Base-by-base conservation (phyloP, 441 rosid genomes). In the Populus hybrid region DNA sequence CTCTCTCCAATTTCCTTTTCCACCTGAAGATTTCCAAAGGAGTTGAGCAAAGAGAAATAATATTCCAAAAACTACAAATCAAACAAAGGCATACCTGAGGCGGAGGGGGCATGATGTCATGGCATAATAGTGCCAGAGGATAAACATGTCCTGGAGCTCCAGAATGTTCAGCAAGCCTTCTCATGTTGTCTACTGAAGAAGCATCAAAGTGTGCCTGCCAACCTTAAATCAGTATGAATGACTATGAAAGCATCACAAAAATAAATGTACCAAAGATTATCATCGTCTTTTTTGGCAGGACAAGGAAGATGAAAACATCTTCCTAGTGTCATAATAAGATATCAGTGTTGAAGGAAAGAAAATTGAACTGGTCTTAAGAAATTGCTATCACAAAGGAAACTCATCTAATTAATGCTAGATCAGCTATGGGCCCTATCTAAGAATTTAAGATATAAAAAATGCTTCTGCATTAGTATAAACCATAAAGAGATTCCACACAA, bases 71-170 rank as follows among this genome's bases (percentile, higher is more conserved):
- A 68, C 23, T 82, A 69, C n/a, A 40, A 26, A 66, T 69, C 59
- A 76, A 80, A 36, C 71, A 81, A 75, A 69, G 53, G 31, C 65
- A 77, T 71, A 92, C 99, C 89, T 87, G 87, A 2, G 79, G 79
- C 40, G 99, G 99, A 86, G 99, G 99, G 6, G 99, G 99, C 98
- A 95, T 95, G 77, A 95, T 91, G 81, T 91, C 93, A 80, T 90
- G 73, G 86, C 99, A 95, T 73, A 91, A 84, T 75, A 95, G 79
- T 78, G 97, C 87, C 80, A 94, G 82, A n/a, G 98, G 99, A 77
- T 91, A 95, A 56, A 92, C 77, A 85, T 92, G 97, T 74, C 93
- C 92, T 10, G 95, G 95, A 81, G 85, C 85, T 64, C 94, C 97
- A 82, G 97, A 90, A 84, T 91, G 92, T 81, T 90, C 97, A 24